Evolutionary conservation across 1,284 basidiomycete genomes (phyloP).

Genomic region (Heterobasidion parviporum): DNA sequence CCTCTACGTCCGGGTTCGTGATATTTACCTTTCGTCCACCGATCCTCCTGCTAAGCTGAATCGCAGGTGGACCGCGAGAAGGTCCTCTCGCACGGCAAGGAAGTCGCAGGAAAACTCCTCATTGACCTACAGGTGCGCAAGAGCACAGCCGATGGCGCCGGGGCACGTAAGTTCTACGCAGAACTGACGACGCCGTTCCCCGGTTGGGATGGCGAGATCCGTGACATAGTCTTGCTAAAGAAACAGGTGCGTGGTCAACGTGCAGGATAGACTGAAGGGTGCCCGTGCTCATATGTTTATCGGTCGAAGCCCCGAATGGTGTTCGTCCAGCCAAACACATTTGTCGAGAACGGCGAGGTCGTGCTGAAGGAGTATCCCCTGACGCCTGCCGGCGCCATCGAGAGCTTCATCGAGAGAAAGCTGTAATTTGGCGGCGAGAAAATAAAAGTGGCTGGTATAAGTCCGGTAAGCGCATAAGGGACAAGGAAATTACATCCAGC

Average conservation of each 20-base stretch:
- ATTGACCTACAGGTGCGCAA: slow-evolving; percentile 75
- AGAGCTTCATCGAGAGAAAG: slow-evolving; percentile 71
- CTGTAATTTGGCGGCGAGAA: slow-evolving; percentile 28
- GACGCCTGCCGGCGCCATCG: slow-evolving; percentile 62
- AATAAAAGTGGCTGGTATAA: background rate
- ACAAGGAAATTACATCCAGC: slow-evolving; percentile 1
- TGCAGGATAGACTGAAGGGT: background rate
- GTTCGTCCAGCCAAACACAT: slow-evolving; percentile 75
- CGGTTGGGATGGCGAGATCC: slow-evolving; percentile 68
- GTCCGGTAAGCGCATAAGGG: background rate
- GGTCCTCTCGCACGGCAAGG: slow-evolving; percentile 55
- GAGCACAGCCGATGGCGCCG: slow-evolving; percentile 74
- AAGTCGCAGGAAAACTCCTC: slow-evolving; percentile 63
- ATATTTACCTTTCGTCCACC: background rate
- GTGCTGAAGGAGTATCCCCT: slow-evolving; percentile 72
- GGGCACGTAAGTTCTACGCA: slow-evolving; percentile 68
- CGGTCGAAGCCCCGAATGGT: slow-evolving; percentile 61
- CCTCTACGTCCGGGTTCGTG: slow-evolving; percentile 56
- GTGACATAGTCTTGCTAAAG: slow-evolving; percentile 70
- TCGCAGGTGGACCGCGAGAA: slow-evolving; percentile 60
- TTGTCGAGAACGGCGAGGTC: slow-evolving; percentile 56
- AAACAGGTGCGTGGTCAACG: slow-evolving; percentile 49
- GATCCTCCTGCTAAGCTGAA: background rate
- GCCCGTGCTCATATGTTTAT: background rate
- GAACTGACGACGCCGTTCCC: slow-evolving; percentile 62